Percentiles rank a stretch among this genome's conserved stretches.
These are phyloP conservation scores for Fomitiporia mediterranea DNA, from an alignment of 1,284 basidiomycete genomes.

Conservation along the genomic window DNA sequence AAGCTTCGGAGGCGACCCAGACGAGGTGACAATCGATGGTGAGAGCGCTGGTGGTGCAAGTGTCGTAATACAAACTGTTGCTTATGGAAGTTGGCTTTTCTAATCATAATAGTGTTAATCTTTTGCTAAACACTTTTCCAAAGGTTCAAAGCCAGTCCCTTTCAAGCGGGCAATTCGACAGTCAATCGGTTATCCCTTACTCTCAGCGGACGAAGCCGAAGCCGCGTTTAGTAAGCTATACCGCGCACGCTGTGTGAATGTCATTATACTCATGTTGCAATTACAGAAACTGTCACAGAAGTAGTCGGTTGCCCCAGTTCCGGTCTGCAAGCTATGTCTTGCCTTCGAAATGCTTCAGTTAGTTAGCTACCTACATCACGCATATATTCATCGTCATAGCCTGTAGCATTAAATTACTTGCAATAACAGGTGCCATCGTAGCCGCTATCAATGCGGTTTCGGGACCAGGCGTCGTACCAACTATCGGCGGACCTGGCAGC, in stretches of 20 bases:
- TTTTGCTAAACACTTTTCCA: background rate
- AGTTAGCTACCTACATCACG: slow-evolving; percentile 24
- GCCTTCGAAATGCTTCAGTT: slow-evolving; percentile 39
- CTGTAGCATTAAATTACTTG: background rate
- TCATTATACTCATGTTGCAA: slow-evolving; percentile 14
- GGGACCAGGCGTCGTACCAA: slow-evolving; percentile 31
- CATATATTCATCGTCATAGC: background rate
- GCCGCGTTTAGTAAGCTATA: slow-evolving; percentile 31
- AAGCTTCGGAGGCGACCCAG: slow-evolving; percentile 40
- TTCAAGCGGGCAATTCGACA: slow-evolving; percentile 39
- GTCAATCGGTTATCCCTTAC: slow-evolving; percentile 40
- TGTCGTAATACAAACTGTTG: slow-evolving; percentile 39
- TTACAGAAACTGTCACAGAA: slow-evolving; percentile 30
- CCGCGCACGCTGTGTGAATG: no score
- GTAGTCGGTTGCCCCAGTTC: slow-evolving; percentile 33
- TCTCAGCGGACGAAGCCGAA: slow-evolving; percentile 30
- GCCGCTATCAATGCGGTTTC: slow-evolving; percentile 35
- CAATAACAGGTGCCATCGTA: slow-evolving; percentile 32
- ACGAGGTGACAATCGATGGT: slow-evolving; percentile 38
- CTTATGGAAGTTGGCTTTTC: slow-evolving; percentile 34
- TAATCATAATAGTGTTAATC: slow-evolving; percentile 7
- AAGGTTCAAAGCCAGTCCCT: slow-evolving; percentile 33
- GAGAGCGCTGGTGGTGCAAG: slow-evolving; percentile 44
- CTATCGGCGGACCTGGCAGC: slow-evolving; percentile 34
- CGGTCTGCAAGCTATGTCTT: slow-evolving; percentile 31